These are phyloP conservation scores for Colletotrichum aenigma DNA, from an alignment of 2,329 filamentous ascomycete species.

Conservation along the genomic window DNA sequence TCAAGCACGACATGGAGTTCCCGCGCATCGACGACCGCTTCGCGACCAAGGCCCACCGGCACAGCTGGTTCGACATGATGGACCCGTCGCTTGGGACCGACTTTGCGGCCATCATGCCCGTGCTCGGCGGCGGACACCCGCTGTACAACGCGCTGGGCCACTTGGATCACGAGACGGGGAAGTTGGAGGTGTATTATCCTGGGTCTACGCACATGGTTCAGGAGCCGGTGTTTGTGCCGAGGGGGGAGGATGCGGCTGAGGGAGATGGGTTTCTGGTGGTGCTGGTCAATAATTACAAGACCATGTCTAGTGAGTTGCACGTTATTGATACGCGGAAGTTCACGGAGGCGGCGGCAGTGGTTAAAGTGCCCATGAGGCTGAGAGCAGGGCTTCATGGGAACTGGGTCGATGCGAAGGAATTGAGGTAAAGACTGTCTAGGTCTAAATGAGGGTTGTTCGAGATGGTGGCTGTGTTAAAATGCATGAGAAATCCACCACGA, in stretches of 20 bases:
- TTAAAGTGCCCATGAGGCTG: constrained; percentile 4
- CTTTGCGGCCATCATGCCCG: constrained; percentile 20
- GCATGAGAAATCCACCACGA: fast-evolving
- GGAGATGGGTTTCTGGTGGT: constrained; percentile 44
- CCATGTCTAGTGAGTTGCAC: constrained; percentile 15
- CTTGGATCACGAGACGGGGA: constrained; percentile 28
- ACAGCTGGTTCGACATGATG: constrained; percentile 17
- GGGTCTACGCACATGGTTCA: constrained; percentile 39
- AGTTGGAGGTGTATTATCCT: constrained; percentile 34
- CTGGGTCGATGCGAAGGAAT: constrained; percentile 8
- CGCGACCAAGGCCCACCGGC: neutral
- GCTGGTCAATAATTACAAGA: constrained; percentile 25
- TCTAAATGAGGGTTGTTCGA: neutral
- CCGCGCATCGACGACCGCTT: constrained; percentile 13
- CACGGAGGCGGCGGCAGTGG: neutral
- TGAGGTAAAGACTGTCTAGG: neutral
- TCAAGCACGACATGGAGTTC: constrained; percentile 10
- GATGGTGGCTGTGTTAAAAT: neutral
- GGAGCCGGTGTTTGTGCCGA: constrained; percentile 46
- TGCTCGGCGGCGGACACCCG: constrained; percentile 11
- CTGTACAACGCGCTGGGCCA: constrained; percentile 39
- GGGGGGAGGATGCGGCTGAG: constrained; percentile 33
- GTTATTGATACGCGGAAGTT: neutral
- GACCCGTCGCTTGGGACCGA: constrained; percentile 7
- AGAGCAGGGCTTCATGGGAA: constrained; percentile 1